Evolutionary conservation across 1,284 basidiomycete species (phyloP).

Genomic region (Gastroboletus turbinatus): DNA sequence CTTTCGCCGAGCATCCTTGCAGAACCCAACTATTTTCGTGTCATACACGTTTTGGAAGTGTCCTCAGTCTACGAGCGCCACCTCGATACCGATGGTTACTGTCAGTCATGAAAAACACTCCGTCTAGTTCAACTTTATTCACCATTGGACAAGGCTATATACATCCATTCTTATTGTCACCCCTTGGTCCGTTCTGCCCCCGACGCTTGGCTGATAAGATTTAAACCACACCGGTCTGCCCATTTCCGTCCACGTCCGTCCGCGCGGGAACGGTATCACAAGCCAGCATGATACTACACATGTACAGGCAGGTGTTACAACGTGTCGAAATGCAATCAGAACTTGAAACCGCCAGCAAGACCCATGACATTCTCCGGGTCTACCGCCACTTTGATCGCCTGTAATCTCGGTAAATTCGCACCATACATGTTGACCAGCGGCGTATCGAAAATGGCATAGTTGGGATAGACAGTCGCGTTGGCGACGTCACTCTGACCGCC

Average conservation of each 20-base stretch:
- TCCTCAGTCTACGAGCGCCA: not conserved
- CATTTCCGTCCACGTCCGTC: not conserved
- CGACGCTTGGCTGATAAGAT: not conserved
- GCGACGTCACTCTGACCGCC: conserved; percentile 36
- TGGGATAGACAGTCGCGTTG: conserved; percentile 46
- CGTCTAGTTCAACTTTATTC: too few species aligned
- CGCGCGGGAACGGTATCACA: not conserved
- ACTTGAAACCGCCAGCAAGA: conserved; percentile 48
- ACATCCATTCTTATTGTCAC: not conserved
- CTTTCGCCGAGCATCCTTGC: not conserved
- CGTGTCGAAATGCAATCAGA: not conserved
- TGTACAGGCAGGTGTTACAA: not conserved
- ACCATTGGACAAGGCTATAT: not conserved
- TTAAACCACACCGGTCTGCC: not conserved
- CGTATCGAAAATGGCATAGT: conserved; percentile 52
- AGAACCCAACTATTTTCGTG: not conserved
- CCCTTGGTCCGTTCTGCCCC: not conserved
- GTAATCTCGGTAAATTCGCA: conserved; percentile 40
- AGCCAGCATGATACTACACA: not conserved
- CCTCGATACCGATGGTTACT: not conserved
- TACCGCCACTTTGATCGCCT: conserved; percentile 39
- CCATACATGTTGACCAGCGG: conserved; percentile 47
- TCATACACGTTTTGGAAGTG: too few species aligned
- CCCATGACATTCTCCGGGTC: conserved; percentile 54
- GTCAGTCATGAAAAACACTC: not conserved